Evolutionary conservation across 225 moss, liverwort and hornwort genomes (phyloP), one percentile per base, ranked within the genome.

Genomic region (Anthoceros angustus): DNA sequence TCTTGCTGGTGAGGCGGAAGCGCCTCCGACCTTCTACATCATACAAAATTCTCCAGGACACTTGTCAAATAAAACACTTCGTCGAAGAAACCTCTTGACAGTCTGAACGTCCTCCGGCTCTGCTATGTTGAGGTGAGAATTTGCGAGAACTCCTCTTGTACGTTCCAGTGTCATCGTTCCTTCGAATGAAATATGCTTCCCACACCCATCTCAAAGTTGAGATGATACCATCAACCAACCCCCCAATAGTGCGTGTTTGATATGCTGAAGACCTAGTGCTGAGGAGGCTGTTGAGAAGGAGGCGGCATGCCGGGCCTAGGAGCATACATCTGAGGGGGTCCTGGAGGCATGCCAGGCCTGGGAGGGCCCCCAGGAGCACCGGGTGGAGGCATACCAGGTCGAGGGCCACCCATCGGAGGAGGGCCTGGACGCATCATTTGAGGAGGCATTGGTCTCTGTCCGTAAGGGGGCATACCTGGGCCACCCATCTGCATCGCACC

Each of bases 401-500:
- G 72, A 42, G 77, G 77, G 41, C 82, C 80, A 32, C 87, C 87
- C 77, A 86, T 86, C 82, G 67, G 75, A 41, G 82, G 80, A 61
- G 86, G 86, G 1, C 86, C 87, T 82, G 87, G 90, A 76, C 94
- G 86, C 90, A 94, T 90, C 87, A 94, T 90, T 80, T 88, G 91
- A 39, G 93, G 93, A 72, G 92, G 92, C 86, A 86, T 84, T 21
- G 86, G 84, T 41, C 90, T 72, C 70, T 84, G 81, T 12, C 90
- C 90, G 63, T 90, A 90, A 40, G 85, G 84, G 11, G 84, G 82
- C 83, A 90, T 90, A 48, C 90, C 87, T 16, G 84, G 84, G 12
- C 86, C 86, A 6, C 83, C 78, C 69, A 75, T 78, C 72, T 79
- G 79, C 25, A 87, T 89, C 93, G 88, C 88, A 20, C 90, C 86